Conservation (phyloP, 192 early-diverging fungal genomes). For the Phlyctochytrium bullatum region DNA sequence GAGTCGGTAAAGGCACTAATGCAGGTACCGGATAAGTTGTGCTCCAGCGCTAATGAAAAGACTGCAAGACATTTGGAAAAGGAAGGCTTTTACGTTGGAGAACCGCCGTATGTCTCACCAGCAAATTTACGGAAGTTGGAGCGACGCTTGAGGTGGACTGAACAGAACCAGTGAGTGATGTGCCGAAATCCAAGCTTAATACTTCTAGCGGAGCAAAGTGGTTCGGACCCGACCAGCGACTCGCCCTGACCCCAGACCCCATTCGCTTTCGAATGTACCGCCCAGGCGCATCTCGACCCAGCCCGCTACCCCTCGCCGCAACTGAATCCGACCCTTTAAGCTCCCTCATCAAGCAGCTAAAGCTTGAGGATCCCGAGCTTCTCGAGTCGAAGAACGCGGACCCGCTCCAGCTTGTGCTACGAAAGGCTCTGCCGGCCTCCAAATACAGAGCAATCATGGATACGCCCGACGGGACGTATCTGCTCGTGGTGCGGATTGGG, state of each 20-base stretch:
- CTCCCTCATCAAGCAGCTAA: background rate
- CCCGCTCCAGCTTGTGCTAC: constrained; percentile 9
- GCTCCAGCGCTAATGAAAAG: background rate
- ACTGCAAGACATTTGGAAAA: constrained; percentile 20
- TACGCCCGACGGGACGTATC: constrained; percentile 21
- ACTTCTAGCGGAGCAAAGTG: constrained; percentile 19
- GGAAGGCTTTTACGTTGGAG: constrained; percentile 30
- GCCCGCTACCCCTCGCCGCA: constrained; percentile 15
- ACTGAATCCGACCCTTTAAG: background rate
- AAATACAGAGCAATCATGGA: constrained; percentile 13
- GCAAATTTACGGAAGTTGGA: constrained; percentile 26
- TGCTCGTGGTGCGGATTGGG: constrained; percentile 39
- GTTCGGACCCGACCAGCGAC: constrained; percentile 26
- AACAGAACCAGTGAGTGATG: constrained; percentile 18
- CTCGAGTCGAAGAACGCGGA: background rate
- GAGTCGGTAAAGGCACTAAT: constrained; percentile 13
- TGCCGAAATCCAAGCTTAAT: background rate
- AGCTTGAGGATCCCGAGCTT: background rate
- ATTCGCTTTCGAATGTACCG: constrained; percentile 17
- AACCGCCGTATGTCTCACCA: constrained; percentile 14
- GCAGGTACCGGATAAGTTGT: constrained; percentile 10
- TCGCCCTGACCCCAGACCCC: constrained; percentile 16
- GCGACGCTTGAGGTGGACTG: constrained; percentile 11
- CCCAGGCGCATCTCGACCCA: constrained; percentile 21
- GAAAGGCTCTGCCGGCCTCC: constrained; percentile 6